Base-by-base conservation (phyloP, 176 grass and related monocot species). In the Phoenix dactylifera region DNA sequence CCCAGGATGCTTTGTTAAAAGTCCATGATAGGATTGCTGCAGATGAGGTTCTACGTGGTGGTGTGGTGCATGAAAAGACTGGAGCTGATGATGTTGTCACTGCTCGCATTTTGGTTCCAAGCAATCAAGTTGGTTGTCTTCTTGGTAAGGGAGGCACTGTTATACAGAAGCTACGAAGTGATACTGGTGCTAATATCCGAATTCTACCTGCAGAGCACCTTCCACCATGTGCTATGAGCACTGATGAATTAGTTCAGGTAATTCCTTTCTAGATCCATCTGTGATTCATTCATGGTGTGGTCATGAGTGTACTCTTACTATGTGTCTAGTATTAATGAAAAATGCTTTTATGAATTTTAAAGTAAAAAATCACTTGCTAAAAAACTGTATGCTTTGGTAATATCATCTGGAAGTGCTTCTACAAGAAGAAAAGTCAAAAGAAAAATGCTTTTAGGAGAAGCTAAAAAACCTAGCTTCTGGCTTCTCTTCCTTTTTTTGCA, bases 231-330 rank as follows among this genome's bases (percentile, higher is more conserved):
- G 84, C 93, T 28, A 86, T 98, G 83, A 75, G 49, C 65, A 77
- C 60, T 76, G 93, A 98, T 75, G 93, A 98, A 69, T 73, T 98
- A 60, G 87, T 98, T 50, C 93, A 98, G 87, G 93, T 91, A 87
- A 77, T 24, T 24, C 60, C 60, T 9, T 72, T 51, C 54, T 44
- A 12, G 64, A 67, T 48, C 59, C 66, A 62, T 44, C 26, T 44
- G 35, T 44, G 35, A 9, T 44, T 44, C 35, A 44, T 14, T 44
- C 10, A 44, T 44, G 10, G 10, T 44, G 35, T 14, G 10, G 35
- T 44, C 35, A 44, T 44, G 35, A 14, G 35, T 12, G 9, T 44
- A 12, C 35, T 35, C 35, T 44, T 44, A 44, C 35, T 12, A 12
- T 44, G 35, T 10, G 35, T 44, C 10, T 44, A 12, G 10, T 44